Percentiles rank a stretch among this genome's conserved stretches.
These are phyloP conservation scores for Kodamaea sagamina DNA, from an alignment of 805 yeast species.

Conservation along the genomic window DNA sequence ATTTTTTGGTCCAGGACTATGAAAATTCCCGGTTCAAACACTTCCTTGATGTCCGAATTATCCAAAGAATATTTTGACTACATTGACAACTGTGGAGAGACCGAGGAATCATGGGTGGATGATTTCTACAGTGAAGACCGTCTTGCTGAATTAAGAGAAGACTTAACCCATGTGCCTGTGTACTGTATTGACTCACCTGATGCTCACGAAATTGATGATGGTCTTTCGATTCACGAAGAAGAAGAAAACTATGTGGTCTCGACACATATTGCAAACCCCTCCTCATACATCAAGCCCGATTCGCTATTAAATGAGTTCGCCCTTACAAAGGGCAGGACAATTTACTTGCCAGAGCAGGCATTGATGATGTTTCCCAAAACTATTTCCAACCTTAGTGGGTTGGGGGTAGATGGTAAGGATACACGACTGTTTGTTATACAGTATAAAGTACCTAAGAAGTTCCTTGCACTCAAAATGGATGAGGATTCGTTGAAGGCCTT, in stretches of 20 bases:
- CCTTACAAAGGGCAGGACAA: conserved; percentile 59
- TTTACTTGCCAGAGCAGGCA: conserved; percentile 69
- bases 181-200: conserved; percentile 80
- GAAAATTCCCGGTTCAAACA: conserved; percentile 44
- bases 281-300: conserved; percentile 55
- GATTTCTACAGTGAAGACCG: conserved; percentile 34
- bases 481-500: conserved; percentile 14
- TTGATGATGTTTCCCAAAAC: conserved; percentile 69
- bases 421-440: conserved; percentile 49
- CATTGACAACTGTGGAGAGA: conserved; percentile 20
- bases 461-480: conserved; percentile 9
- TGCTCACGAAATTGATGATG: conserved; percentile 94
- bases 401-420: conserved; percentile 43
- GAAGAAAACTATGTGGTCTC: conserved; percentile 46
- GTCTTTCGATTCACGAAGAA: conserved; percentile 59
- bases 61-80: conserved; percentile 45
- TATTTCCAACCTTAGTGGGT: conserved; percentile 52
- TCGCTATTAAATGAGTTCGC: conserved; percentile 56
- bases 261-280: conserved; percentile 86
- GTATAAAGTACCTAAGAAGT: conserved; percentile 24
- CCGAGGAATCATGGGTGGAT: background rate
- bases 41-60: conserved; percentile 44
- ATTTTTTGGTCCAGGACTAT: conserved; percentile 49
- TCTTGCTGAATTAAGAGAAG: conserved; percentile 32
- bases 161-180: conserved; percentile 50